These are phyloP conservation scores for Ogataea parapolymorpha DNA, from an alignment of 805 yeast species.

Conservation along the genomic window DNA sequence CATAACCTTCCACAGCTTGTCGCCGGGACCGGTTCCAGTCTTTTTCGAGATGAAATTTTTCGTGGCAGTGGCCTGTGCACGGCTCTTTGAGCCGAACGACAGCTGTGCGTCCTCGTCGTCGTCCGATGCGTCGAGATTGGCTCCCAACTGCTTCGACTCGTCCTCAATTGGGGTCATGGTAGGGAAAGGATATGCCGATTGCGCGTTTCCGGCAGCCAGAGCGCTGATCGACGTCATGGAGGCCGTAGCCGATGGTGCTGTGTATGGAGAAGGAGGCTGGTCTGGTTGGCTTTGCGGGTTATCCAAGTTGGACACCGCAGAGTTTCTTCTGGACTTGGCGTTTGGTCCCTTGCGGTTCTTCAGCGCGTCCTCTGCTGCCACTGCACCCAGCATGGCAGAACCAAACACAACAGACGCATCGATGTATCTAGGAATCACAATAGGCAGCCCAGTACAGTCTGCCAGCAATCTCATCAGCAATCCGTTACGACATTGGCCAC, in stretches of 20 bases:
- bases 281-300: conserved; percentile 8
- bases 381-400: conserved; percentile 91
- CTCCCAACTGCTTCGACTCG: conserved; percentile 33
- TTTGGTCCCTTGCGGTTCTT: conserved; percentile 26
- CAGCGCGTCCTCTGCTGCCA: conserved; percentile 70
- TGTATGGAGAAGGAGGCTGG: conserved; percentile 61
- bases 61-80: conserved; percentile 51
- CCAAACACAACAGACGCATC: conserved; percentile 98
- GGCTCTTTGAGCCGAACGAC: conserved; percentile 58
- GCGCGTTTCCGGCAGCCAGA: conserved; percentile 38
- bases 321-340: conserved; percentile 26
- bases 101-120: conserved; percentile 45
- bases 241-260: conserved; percentile 78
- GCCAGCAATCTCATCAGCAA: conserved; percentile 86
- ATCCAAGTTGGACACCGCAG: conserved; percentile 23
- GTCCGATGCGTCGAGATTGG: conserved; percentile 23
- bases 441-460: conserved; percentile 88
- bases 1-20: conserved; percentile 85
- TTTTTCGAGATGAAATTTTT: conserved; percentile 36
- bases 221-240: conserved; percentile 56
- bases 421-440: conserved; percentile 89
- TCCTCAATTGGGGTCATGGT: conserved; percentile 38
- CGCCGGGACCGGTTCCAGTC: conserved; percentile 40
- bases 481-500: conserved; percentile 95
- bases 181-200: conserved; percentile 48